Evolutionary conservation across 331 rosid species (phyloP).

Genomic region (Cydonia oblonga): DNA sequence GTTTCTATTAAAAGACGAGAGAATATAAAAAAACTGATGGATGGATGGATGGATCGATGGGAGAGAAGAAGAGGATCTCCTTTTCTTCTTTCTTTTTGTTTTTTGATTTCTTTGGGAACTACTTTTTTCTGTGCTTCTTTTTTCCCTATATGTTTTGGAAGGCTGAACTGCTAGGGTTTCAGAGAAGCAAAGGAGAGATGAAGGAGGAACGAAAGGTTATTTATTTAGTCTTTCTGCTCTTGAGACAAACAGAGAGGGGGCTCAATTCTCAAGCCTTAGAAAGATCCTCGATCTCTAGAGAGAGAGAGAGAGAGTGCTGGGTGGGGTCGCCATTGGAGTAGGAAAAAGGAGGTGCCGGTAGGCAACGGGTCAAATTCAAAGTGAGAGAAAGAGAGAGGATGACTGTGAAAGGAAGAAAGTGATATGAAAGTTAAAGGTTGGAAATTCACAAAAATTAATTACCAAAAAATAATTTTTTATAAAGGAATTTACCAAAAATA

Average conservation of each 20-base stretch:
- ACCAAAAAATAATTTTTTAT: background rate
- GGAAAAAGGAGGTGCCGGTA: slow-evolving; percentile 44
- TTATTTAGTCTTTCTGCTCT: slow-evolving; percentile 4
- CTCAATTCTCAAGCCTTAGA: slow-evolving; percentile 1
- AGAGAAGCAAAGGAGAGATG: slow-evolving; percentile 13
- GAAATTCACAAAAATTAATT: background rate
- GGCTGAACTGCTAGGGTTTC: slow-evolving; percentile 35
- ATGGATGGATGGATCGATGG: slow-evolving; percentile 1
- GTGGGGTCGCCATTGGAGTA: slow-evolving; percentile 61
- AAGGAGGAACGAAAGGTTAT: slow-evolving; percentile 16
- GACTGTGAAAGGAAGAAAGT: slow-evolving; percentile 37
- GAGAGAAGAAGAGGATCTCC: background rate
- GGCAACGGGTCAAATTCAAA: slow-evolving; percentile 95
- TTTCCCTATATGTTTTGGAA: background rate
- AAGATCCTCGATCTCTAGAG: slow-evolving; percentile 25
- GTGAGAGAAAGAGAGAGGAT: slow-evolving; percentile 41
- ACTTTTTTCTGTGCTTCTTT: background rate
- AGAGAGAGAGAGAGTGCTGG: slow-evolving; percentile 3
- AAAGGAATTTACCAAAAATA: background rate
- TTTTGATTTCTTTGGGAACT: background rate
- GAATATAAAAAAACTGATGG: slow-evolving; percentile 10
- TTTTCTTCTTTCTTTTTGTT: background rate
- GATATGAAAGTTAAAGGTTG: slow-evolving; percentile 14
- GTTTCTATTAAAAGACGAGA: slow-evolving; percentile 53
- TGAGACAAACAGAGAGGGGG: slow-evolving; percentile 6